Conservation (phyloP, 2,329 filamentous ascomycete species). For the Talaromyces sp. region DNA sequence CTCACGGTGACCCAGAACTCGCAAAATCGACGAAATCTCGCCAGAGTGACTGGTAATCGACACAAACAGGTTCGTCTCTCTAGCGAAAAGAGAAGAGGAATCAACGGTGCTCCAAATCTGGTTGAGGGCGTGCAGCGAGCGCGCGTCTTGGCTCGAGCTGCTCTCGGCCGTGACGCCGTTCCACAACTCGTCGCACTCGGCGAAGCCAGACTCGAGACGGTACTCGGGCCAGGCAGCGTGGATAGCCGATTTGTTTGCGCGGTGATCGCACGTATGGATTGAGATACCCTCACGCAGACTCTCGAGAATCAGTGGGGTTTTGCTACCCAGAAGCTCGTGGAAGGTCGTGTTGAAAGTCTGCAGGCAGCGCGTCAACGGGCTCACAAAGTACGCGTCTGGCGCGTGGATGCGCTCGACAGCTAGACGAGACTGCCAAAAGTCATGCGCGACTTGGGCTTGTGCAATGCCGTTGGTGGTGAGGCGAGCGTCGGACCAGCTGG, state of each 20-base stretch:
- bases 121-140: conserved; percentile 17
- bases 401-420: conserved; percentile 44
- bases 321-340: conserved; percentile 25
- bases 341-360: conserved; percentile 55
- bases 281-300: conserved; percentile 54
- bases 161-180: conserved; percentile 46
- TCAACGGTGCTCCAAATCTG: background rate
- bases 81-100: background rate
- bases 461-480: conserved; percentile 48
- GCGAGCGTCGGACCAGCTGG: conserved; percentile 54
- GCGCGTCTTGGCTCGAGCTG: conserved; percentile 41
- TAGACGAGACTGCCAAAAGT: conserved; percentile 50
- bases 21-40: conserved; percentile 50
- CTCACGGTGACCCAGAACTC: conserved; percentile 38
- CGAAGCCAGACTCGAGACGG: conserved; percentile 49
- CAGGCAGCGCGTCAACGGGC: conserved; percentile 54
- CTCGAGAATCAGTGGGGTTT: conserved; percentile 51
- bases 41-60: conserved; percentile 56
- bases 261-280: conserved; percentile 57
- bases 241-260: conserved; percentile 47
- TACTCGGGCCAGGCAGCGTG: conserved; percentile 45
- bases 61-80: conserved; percentile 35
- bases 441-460: conserved; percentile 43
- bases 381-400: conserved; percentile 52
- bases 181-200: conserved; percentile 53